phyloP scores from a whole-genome alignment of 2,329 filamentous ascomycete species.

The Dactylellina parvicollis region DNA sequence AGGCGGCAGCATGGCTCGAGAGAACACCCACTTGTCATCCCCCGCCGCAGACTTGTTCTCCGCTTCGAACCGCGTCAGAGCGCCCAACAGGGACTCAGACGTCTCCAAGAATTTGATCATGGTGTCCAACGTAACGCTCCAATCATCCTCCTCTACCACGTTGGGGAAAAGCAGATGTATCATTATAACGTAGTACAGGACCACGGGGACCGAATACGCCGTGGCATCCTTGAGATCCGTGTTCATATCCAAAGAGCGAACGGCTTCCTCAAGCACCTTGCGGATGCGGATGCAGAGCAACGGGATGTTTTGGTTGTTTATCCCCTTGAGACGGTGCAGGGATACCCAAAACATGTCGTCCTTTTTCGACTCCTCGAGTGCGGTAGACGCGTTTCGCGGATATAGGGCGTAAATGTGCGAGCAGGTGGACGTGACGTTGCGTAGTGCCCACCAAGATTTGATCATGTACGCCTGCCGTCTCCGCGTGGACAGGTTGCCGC shows the following conservation, averaged over 20 bases:
- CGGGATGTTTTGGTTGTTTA: constrained; percentile 50
- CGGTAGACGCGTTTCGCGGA: constrained; percentile 28
- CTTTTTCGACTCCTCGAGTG: constrained; percentile 34
- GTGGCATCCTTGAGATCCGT: constrained; percentile 9
- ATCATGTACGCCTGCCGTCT: constrained; percentile 50
- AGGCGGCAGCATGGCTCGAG: constrained; percentile 39
- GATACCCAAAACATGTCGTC: constrained; percentile 48
- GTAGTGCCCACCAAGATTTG: constrained; percentile 48
- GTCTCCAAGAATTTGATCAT: constrained; percentile 47
- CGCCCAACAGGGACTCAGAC: constrained; percentile 20
- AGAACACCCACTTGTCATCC: constrained; percentile 48
- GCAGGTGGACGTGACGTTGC: constrained; percentile 52
- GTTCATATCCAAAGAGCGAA: constrained; percentile 36
- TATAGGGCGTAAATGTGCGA: constrained; percentile 53
- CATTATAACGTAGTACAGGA: constrained; percentile 53
- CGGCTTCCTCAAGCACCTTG: constrained; percentile 49
- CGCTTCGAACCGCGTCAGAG: constrained; percentile 31
- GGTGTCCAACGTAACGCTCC: constrained; percentile 48
- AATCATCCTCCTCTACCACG: constrained; percentile 38
- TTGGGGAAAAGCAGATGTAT: constrained; percentile 52
- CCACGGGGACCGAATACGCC: constrained; percentile 27
- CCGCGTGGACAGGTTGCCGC: constrained; percentile 42
- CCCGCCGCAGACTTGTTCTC: constrained; percentile 17
- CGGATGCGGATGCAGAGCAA: constrained; percentile 45
- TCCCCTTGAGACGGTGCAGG: constrained; percentile 45